Evolutionary conservation across 2,329 filamentous ascomycete species (phyloP), one percentile per base, ranked within the genome.

Genomic region (Penicillium vulpinum): DNA sequence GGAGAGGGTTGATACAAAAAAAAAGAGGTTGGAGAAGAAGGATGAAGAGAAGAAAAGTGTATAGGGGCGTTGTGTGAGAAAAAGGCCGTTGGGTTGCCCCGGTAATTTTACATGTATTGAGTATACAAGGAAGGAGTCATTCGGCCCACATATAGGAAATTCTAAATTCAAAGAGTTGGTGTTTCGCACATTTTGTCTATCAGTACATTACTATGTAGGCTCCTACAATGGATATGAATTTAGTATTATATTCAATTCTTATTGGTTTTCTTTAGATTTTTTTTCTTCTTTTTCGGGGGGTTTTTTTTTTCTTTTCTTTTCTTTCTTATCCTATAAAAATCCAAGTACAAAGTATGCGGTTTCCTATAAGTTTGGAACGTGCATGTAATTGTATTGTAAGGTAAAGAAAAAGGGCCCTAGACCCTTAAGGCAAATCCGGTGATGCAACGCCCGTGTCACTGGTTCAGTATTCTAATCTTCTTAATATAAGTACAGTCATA

Each of bases 51-150:
- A 53, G 49, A 54, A 62, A 61, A 59, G 59, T 46, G 56, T 58
- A 58, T 60, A 58, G 60, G 55, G 57, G 51, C 49, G 53, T 45
- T 52, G 56, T 90, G 91, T 66, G 72, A 91, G 18, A 80, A 84
- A 21, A 51, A 47, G 35, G 35, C 45, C 50, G 55, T 56, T 56
- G 54, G 49, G 45, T 49, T 54, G 51, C 51, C 51, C 51, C 51
- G 45, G 54, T 56, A 51, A 56, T 52, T 33, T 52, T 56, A 51
- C 54, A 24, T 33, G 54, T 56, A 56, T 52, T 56, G n/a, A n/a
- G 11, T 18, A 40, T 51, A 56, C 53, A 36, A 4, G n/a, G 18
- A 35, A 38, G 36, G 48, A 51, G 49, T 51, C 49, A 24, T 26
- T 51, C 5, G 47, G 48, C 16, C 38, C 49, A 45, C 36, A 22